Evolutionary conservation across 306 rosid genomes (phyloP).

Genomic region (Gastrolobium bilobum): DNA sequence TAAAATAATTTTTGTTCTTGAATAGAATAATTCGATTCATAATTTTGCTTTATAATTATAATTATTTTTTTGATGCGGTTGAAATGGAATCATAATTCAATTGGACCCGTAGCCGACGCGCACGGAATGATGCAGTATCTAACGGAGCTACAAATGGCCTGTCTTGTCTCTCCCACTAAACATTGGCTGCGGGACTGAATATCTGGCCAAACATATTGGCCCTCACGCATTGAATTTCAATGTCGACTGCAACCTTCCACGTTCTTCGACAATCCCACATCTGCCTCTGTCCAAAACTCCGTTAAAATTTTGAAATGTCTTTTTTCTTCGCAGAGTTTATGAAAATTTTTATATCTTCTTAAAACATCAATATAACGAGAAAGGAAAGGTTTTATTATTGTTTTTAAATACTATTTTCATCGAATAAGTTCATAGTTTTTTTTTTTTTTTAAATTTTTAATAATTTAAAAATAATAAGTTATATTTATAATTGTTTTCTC

Average conservation of each 20-base stretch:
- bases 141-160: slow-evolving; percentile 4
- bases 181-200: not conserved
- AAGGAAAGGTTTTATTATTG: not conserved
- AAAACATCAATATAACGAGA: not conserved
- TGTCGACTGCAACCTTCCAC: slow-evolving; percentile 40
- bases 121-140: not conserved
- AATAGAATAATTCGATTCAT: no score
- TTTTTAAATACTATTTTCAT: no score
- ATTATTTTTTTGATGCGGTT: no score
- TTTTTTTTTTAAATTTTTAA: not conserved
- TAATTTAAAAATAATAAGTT: not conserved
- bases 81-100: no score
- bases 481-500: no score
- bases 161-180: slow-evolving; percentile 35
- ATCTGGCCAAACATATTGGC: slow-evolving; percentile 39
- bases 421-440: no score
- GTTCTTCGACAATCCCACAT: slow-evolving; percentile 27
- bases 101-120: no score
- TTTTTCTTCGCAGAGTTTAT: not conserved
- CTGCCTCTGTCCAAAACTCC: slow-evolving; percentile 36
- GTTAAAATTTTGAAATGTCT: slow-evolving; percentile 30
- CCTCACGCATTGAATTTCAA: slow-evolving; percentile 32
- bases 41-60: no score
- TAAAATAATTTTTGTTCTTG: no score
- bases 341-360: not conserved